phyloP scores from a whole-genome alignment of 495 filamentous ascomycete species.

The Xylaria scruposa region DNA sequence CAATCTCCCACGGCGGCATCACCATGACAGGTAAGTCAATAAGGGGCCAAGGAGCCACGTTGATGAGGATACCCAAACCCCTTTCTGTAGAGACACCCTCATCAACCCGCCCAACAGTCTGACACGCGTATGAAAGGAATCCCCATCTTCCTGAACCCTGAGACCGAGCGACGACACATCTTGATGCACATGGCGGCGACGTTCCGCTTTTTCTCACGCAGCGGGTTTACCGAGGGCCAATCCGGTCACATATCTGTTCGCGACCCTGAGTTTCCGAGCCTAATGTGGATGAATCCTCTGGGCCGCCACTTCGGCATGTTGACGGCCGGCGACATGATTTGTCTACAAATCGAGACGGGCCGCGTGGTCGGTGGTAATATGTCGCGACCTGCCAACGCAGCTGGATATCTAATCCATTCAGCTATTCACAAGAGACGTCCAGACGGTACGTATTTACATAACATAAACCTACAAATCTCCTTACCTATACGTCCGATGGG shows the following conservation, averaged over 20 bases:
- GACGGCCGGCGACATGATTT: slow-evolving; percentile 59
- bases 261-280: slow-evolving; percentile 63
- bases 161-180: slow-evolving; percentile 54
- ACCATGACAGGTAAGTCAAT: slow-evolving; percentile 33
- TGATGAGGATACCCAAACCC: not conserved
- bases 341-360: slow-evolving; percentile 60
- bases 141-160: slow-evolving; percentile 51
- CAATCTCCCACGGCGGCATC: slow-evolving; percentile 41
- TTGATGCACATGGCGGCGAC: slow-evolving; percentile 65
- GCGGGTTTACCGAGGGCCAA: slow-evolving; percentile 69
- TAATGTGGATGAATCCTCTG: slow-evolving; percentile 73
- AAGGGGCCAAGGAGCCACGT: not conserved
- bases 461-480: not conserved
- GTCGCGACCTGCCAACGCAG: slow-evolving; percentile 62
- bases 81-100: not conserved
- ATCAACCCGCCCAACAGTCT: not conserved
- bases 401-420: slow-evolving; percentile 72
- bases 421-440: slow-evolving; percentile 62
- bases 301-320: slow-evolving; percentile 63
- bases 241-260: slow-evolving; percentile 70
- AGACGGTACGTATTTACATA: slow-evolving; percentile 48
- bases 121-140: slow-evolving; percentile 43
- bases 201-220: slow-evolving; percentile 63
- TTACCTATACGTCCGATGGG: slow-evolving; percentile 41
- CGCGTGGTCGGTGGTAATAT: slow-evolving; percentile 58